These are phyloP conservation scores for Boletus rufocinnamomeus DNA, from an alignment of 768 basidiomycete genomes.

Conservation along the genomic window DNA sequence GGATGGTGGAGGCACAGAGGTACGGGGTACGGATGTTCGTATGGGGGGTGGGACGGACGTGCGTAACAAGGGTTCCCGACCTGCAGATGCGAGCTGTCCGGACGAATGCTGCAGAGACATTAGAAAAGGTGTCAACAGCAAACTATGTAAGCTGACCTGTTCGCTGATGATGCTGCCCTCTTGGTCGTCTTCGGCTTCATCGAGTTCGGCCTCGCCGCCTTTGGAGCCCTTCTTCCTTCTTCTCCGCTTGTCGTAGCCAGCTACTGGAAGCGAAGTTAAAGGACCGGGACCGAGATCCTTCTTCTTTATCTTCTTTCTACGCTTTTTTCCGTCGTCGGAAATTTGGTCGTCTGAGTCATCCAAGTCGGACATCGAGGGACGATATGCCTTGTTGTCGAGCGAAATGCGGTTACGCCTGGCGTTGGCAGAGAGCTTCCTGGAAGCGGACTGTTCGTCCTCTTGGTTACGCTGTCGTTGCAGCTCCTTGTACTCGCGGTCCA, in stretches of 20 bases:
- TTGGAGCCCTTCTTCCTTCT: slow-evolving; percentile 54
- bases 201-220: slow-evolving; percentile 37
- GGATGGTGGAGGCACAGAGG: slow-evolving; percentile 45
- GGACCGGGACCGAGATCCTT: slow-evolving; percentile 55
- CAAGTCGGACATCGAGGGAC: slow-evolving; percentile 62
- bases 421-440: slow-evolving; percentile 36
- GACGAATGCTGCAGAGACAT: slow-evolving; percentile 27
- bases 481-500: slow-evolving; percentile 65
- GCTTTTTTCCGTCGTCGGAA: slow-evolving; percentile 53
- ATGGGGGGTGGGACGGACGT: slow-evolving; percentile 41
- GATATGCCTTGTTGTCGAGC: slow-evolving; percentile 80
- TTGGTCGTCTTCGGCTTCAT: slow-evolving; percentile 52
- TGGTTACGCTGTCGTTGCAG: slow-evolving; percentile 30
- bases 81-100: slow-evolving; percentile 35
- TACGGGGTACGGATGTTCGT: slow-evolving; percentile 39
- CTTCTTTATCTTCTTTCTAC: slow-evolving; percentile 52
- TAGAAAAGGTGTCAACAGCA: slow-evolving; percentile 13
- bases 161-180: slow-evolving; percentile 41
- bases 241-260: slow-evolving; percentile 61
- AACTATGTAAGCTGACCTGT: slow-evolving; percentile 40
- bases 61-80: slow-evolving; percentile 35
- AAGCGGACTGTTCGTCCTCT: slow-evolving; percentile 27
- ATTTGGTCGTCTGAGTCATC: slow-evolving; percentile 67
- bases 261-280: slow-evolving; percentile 66
- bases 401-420: slow-evolving; percentile 66